phyloP scores from a whole-genome alignment of 352 stramenopile genomes.

The Globisporangium rhizosaccharum region DNA sequence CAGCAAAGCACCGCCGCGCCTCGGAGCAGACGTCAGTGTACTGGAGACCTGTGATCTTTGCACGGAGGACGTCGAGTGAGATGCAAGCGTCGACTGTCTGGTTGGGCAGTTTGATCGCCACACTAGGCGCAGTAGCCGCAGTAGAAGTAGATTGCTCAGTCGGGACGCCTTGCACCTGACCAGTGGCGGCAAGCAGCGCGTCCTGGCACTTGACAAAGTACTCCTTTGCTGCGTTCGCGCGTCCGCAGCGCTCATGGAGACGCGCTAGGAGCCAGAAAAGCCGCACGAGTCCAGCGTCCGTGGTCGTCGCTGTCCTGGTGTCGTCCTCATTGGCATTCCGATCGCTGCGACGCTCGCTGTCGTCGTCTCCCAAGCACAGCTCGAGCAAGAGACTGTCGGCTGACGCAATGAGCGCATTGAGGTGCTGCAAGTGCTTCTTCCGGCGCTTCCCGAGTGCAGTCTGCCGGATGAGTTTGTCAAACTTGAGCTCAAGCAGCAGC shows the following conservation, averaged over 20 bases:
- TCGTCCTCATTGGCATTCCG: slow-evolving; percentile 11
- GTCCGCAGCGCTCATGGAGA: slow-evolving; percentile 39
- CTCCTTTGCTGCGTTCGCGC: slow-evolving; percentile 37
- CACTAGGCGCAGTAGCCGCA: background rate
- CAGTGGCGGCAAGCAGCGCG: slow-evolving; percentile 8
- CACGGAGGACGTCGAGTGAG: slow-evolving; percentile 28
- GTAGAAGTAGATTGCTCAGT: background rate
- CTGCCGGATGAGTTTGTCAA: slow-evolving; percentile 39
- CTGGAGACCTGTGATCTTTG: slow-evolving; percentile 45
- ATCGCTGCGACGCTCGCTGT: too few species aligned
- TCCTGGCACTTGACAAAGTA: slow-evolving; percentile 56
- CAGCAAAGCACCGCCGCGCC: slow-evolving; percentile 31
- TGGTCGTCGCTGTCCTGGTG: background rate
- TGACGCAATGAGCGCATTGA: slow-evolving; percentile 22
- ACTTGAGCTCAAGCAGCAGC: slow-evolving; percentile 57
- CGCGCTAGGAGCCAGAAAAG: slow-evolving; percentile 55
- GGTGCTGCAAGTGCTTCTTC: slow-evolving; percentile 17
- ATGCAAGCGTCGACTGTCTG: slow-evolving; percentile 33
- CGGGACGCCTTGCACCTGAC: background rate
- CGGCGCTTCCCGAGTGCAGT: slow-evolving; percentile 16
- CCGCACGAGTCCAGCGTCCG: slow-evolving; percentile 15
- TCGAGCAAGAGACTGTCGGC: slow-evolving; percentile 38
- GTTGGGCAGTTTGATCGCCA: slow-evolving; percentile 34
- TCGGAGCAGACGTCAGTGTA: slow-evolving; percentile 56
- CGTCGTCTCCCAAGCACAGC: slow-evolving; percentile 32